Evolutionary conservation across 2,329 filamentous ascomycete genomes (phyloP).

Genomic region (Claviceps citrina): DNA sequence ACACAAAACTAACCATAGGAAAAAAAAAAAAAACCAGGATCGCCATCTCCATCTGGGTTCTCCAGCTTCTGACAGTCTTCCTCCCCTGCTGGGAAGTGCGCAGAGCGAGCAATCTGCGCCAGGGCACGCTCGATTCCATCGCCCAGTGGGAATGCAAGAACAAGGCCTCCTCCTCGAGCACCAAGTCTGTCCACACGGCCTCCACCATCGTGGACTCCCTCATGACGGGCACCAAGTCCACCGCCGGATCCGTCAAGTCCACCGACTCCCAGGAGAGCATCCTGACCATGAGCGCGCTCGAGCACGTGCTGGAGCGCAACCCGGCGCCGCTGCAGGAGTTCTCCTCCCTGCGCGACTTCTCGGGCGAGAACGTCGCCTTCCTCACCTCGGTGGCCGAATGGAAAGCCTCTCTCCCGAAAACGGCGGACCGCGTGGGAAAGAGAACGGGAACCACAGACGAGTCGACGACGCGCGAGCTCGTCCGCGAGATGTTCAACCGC

Average conservation of each 20-base stretch:
- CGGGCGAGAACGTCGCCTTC: constrained; percentile 56
- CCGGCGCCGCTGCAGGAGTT: constrained; percentile 46
- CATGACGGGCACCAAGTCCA: constrained; percentile 17
- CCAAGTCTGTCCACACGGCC: constrained; percentile 10
- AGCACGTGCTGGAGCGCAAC: constrained; percentile 43
- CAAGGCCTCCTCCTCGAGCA: constrained; percentile 9
- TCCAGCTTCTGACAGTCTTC: constrained; percentile 47
- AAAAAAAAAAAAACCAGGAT: constrained; percentile 13
- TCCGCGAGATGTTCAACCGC: constrained; percentile 35
- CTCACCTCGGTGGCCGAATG: constrained; percentile 42
- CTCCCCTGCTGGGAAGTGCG: constrained; percentile 45
- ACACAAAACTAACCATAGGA: no score
- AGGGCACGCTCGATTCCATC: constrained; percentile 29
- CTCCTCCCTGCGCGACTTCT: constrained; percentile 51
- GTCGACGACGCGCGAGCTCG: constrained; percentile 15
- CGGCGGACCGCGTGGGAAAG: constrained; percentile 8
- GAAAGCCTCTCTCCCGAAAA: constrained; percentile 25
- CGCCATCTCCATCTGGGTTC: constrained; percentile 39
- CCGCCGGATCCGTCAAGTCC: constrained; percentile 16
- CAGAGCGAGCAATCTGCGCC: constrained; percentile 23
- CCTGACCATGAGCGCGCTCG: constrained; percentile 45
- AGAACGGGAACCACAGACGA: constrained; percentile 6
- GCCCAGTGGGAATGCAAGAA: constrained; percentile 28
- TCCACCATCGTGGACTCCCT: constrained; percentile 15
- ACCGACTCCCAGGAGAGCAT: constrained; percentile 24